A percentile compares a stretch with the other conserved stretches of the same genome.
These are phyloP conservation scores for Tetrahymena borealis DNA, from an alignment of 73 alveolate species.

Conservation along the genomic window DNA sequence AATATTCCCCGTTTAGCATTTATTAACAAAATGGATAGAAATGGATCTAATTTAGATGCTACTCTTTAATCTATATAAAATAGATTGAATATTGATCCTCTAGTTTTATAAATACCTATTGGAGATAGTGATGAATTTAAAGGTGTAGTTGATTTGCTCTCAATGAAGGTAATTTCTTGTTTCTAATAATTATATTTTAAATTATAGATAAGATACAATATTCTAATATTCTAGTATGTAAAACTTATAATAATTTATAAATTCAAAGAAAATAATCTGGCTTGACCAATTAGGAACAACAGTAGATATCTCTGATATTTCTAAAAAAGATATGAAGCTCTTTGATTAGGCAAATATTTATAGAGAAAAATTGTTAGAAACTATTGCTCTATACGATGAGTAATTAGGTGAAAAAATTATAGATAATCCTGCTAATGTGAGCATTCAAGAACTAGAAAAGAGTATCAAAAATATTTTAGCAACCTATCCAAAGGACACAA, in stretches of 20 bases:
- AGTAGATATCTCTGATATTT: not conserved
- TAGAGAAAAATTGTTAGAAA: constrained; percentile 1
- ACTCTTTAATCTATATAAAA: constrained; percentile 55
- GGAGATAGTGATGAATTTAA: constrained; percentile 47
- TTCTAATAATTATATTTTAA: constrained; percentile 8
- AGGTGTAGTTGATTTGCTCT: constrained; percentile 19
- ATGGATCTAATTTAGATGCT: constrained; percentile 57
- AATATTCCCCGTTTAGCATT: constrained; percentile 82
- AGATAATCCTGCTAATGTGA: constrained; percentile 15
- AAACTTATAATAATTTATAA: not conserved
- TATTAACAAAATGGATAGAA: constrained; percentile 80
- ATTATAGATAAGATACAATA: not conserved
- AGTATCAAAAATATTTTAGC: constrained; percentile 48
- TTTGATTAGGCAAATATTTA: not conserved
- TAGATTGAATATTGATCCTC: constrained; percentile 63
- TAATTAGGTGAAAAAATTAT: constrained; percentile 25
- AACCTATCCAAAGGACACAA: constrained; percentile 28
- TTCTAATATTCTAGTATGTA: no score
- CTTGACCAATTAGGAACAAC: constrained; percentile 14
- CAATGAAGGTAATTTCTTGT: not conserved
- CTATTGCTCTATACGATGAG: not conserved
- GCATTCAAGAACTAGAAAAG: constrained; percentile 4
- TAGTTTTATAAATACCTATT: constrained; percentile 45
- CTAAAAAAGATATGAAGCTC: constrained; percentile 4
- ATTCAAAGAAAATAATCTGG: constrained; percentile 7